Evolutionary conservation across 2,329 filamentous ascomycete genomes (phyloP), one percentile per base, ranked within the genome.

Genomic region (Tolypocladium guangdongense): DNA sequence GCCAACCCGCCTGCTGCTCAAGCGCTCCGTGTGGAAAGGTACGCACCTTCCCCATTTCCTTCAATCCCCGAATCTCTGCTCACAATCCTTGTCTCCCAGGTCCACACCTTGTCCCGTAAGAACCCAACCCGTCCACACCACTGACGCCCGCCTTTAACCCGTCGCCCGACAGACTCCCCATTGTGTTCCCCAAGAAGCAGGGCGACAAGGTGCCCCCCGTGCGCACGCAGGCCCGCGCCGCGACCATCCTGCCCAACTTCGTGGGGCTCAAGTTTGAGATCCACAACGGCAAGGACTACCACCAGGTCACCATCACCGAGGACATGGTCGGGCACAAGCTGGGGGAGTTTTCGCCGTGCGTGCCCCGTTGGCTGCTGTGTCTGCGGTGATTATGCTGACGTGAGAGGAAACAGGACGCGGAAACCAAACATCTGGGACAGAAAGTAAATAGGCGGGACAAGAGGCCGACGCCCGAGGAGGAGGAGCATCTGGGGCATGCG

Each of bases 271-370:
- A 83, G 68, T 96, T 96, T 70, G 86, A 91, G 71, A 82, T 96
- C 55, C 87, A 96, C 74, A 95, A 96, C 68, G 91, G 91, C 64
- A 95, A 93, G 75, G 80, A 80, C 35, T 96, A 96, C 71, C 74
- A 86, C 62, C 88, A 93, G 61, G 78, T 96, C 52, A 79, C 78
- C 59, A 87, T 96, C 58, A 95, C 90, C 18, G 91, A 96, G 68
- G 88, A 96, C 65, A 96, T 96, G 91, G 91, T 96, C 50, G 91
- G 91, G 52, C 87, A 93, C 71, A 96, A 96, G 74, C 78, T 96
- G 61, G 91, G 91, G 63, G 91, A 96, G 73, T 96, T 96, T 69
- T 84, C 90, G 57, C 76, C 82, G 90, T 96, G 81, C 65, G 89
- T 82, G 50, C 45, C 32, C 36, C 47, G 4, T 10, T 10, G 4